These are phyloP conservation scores for Nissolia schottii DNA, from an alignment of 306 rosid genomes.

Conservation along the genomic window DNA sequence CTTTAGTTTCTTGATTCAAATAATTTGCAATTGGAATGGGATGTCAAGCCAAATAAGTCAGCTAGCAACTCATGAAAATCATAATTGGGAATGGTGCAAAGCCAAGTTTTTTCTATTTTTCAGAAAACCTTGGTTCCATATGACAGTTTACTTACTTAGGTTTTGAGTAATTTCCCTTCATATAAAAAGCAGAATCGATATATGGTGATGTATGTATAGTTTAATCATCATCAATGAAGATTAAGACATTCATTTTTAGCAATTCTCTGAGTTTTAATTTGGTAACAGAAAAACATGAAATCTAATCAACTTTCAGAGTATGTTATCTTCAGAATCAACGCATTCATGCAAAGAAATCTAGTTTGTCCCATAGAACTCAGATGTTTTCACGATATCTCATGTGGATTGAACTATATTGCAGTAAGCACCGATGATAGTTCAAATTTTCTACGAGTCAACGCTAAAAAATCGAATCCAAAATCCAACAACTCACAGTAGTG, in stretches of 20 bases:
- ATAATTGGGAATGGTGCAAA: background rate
- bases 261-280: background rate
- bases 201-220: background rate
- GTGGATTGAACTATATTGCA: background rate
- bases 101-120: background rate
- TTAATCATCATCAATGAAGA: background rate
- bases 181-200: background rate
- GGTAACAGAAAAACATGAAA: background rate
- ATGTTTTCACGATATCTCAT: background rate
- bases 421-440: conserved; percentile 1
- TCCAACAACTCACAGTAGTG: conserved; percentile 57
- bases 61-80: conserved; percentile 7
- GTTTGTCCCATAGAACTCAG: background rate
- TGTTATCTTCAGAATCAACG: conserved; percentile 3
- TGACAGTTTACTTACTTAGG: background rate
- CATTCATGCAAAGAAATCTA: background rate
- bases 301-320: background rate
- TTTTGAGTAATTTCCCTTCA: background rate
- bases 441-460: background rate
- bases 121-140: background rate
- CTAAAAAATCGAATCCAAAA: background rate
- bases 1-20: background rate
- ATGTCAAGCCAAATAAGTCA: background rate
- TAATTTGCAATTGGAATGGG: conserved; percentile 1
- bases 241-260: too few relatives aligned